Conservation (phyloP, 108 stramenopile species). For the Ochromonas danica region DNA sequence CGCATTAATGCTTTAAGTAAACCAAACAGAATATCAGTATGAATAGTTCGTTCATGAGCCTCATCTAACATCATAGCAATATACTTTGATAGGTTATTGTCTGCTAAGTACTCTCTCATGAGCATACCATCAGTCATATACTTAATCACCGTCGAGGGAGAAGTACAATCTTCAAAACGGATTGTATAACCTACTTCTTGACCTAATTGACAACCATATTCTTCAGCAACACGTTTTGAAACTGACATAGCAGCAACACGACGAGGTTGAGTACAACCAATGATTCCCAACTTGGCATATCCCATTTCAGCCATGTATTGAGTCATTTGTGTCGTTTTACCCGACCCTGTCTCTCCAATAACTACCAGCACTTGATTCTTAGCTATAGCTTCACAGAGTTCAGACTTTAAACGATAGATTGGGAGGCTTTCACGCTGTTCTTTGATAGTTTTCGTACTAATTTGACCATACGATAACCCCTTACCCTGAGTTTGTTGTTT, state of each 20-base stretch:
- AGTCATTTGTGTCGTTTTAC: constrained; percentile 98
- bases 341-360: constrained; percentile 92
- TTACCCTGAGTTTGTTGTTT: constrained; percentile 93
- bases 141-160: constrained; percentile 84
- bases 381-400: constrained; percentile 72
- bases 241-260: constrained; percentile 96
- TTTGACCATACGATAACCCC: constrained; percentile 84
- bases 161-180: constrained; percentile 96
- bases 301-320: constrained; percentile 96
- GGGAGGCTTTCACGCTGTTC: constrained; percentile 93
- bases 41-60: constrained; percentile 97
- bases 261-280: constrained; percentile 97
- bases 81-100: constrained; percentile 59
- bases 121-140: constrained; percentile 99
- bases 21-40: constrained; percentile 97
- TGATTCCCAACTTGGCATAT: constrained; percentile 78
- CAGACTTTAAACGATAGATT: constrained; percentile 75
- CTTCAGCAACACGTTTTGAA: constrained; percentile 98
- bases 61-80: constrained; percentile 83
- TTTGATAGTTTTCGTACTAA: constrained; percentile 82
- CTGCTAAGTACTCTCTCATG: constrained; percentile 74
- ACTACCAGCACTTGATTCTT: constrained; percentile 89
- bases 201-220: constrained; percentile 87
- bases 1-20: constrained; percentile 84
- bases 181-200: constrained; percentile 96